phyloP scores from a whole-genome alignment of 2,329 filamentous ascomycete species.

The Thermothelomyces thermophilus region DNA sequence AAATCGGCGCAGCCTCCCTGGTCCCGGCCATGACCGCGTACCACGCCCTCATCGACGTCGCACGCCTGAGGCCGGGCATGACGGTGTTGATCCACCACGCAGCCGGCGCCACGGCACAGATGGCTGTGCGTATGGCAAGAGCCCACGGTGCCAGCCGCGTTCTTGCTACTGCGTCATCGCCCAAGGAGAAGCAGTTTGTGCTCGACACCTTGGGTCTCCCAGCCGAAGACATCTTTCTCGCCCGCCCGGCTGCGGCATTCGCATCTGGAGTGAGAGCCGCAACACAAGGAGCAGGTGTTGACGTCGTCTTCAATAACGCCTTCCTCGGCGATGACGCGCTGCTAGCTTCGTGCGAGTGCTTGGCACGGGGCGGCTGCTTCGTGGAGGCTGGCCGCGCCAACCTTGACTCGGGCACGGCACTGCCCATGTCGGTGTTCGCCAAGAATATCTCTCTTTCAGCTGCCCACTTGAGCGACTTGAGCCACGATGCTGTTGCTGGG shows the following conservation, averaged over 20 bases:
- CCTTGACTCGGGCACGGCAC: background rate
- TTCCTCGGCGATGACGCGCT: conserved; percentile 34
- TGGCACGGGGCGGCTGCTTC: conserved; percentile 12
- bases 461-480: conserved; percentile 3
- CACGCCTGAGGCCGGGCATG: conserved; percentile 27
- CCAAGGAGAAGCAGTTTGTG: conserved; percentile 32
- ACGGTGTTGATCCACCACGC: conserved; percentile 32
- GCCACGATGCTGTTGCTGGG: background rate
- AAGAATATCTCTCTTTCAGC: conserved; percentile 5
- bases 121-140: conserved; percentile 28
- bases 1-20: conserved; percentile 30
- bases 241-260: conserved; percentile 30
- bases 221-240: conserved; percentile 31
- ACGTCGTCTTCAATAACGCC: conserved; percentile 35
- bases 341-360: conserved; percentile 38
- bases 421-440: conserved; percentile 13
- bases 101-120: conserved; percentile 29
- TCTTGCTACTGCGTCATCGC: conserved; percentile 30
- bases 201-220: conserved; percentile 27
- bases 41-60: conserved; percentile 29
- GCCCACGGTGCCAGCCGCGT: conserved; percentile 29
- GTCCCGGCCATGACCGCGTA: conserved; percentile 31
- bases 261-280: conserved; percentile 25
- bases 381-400: conserved; percentile 14
- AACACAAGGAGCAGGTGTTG: conserved; percentile 30